Conservation (phyloP, 176 grass and related monocot species). For the Avena insularis region DNA sequence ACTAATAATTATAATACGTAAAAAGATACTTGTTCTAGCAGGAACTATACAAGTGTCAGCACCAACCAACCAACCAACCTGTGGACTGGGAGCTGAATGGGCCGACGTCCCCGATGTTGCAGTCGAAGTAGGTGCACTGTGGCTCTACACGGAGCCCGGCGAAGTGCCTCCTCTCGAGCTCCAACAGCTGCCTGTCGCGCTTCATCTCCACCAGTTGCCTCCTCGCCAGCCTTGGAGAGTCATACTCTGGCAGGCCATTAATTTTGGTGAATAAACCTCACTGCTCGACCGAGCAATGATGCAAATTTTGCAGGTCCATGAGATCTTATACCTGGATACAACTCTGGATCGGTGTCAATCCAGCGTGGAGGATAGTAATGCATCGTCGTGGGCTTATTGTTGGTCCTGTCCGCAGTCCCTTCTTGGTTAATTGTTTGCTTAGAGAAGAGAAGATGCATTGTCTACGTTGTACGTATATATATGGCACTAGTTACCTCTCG, state of each 20-base stretch:
- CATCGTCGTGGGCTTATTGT: slow-evolving; percentile 21
- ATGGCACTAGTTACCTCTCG: slow-evolving; percentile 53
- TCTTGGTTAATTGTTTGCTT: not conserved
- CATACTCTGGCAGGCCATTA: slow-evolving; percentile 31
- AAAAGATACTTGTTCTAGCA: not conserved
- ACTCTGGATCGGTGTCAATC: slow-evolving; percentile 43
- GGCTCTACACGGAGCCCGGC: slow-evolving; percentile 27
- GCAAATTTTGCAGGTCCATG: not conserved
- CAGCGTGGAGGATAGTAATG: slow-evolving; percentile 41
- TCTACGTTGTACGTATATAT: not conserved
- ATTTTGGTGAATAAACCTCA: not conserved
- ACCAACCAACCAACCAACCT: slow-evolving; percentile 13
- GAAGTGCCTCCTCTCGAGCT: slow-evolving; percentile 50
- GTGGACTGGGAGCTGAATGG: slow-evolving; percentile 6
- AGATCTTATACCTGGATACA: slow-evolving; percentile 33
- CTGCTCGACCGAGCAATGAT: not conserved
- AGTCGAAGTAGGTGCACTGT: slow-evolving; percentile 43
- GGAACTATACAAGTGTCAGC: not conserved
- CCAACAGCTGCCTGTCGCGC: slow-evolving; percentile 36
- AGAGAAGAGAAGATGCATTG: not conserved
- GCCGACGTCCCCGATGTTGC: slow-evolving; percentile 46
- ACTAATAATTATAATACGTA: too few species aligned
- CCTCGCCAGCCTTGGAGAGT: slow-evolving; percentile 42
- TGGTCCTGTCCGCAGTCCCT: slow-evolving; percentile 42
- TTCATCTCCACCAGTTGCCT: slow-evolving; percentile 50